phyloP scores from a whole-genome alignment of 352 stramenopile genomes.

The Sclerospora graminicola region DNA sequence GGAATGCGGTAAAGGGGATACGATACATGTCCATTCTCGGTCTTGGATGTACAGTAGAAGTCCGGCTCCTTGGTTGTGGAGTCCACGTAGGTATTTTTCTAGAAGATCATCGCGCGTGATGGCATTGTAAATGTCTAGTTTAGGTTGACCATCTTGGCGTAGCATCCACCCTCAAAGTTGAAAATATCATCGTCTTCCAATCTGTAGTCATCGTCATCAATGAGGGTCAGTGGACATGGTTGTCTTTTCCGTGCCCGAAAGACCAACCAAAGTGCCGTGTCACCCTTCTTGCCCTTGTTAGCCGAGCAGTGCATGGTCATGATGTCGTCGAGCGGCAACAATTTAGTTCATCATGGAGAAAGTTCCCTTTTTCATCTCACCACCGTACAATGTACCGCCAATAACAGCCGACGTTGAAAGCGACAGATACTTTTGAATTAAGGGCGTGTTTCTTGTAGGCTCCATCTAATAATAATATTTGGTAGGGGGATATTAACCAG shows the following conservation, averaged over 20 bases:
- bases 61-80: conserved; percentile 74
- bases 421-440: conserved; percentile 94
- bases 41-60: conserved; percentile 95
- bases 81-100: conserved; percentile 92
- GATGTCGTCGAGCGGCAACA: conserved; percentile 90
- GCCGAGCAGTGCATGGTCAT: conserved; percentile 98
- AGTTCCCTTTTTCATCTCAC: conserved; percentile 99
- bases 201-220: conserved; percentile 90
- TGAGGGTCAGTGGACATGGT: conserved; percentile 87
- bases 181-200: conserved; percentile 98
- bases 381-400: conserved; percentile 94
- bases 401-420: conserved; percentile 97
- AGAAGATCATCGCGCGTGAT: conserved; percentile 96
- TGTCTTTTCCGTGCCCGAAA: conserved; percentile 88
- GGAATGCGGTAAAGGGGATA: conserved; percentile 99
- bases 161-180: conserved; percentile 99
- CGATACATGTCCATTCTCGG: conserved; percentile 96
- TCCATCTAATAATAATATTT: too few relatives aligned
- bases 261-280: conserved; percentile 96
- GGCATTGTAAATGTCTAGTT: conserved; percentile 95
- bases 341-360: conserved; percentile 99
- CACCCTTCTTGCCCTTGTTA: conserved; percentile 94
- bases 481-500: too few relatives aligned
- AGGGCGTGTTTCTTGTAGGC: conserved; percentile 92
- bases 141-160: conserved; percentile 99